Evolutionary conservation across 192 early-diverging fungal species (phyloP), one percentile per base, ranked within the genome.

Genomic region (Oehlia diaphana): DNA sequence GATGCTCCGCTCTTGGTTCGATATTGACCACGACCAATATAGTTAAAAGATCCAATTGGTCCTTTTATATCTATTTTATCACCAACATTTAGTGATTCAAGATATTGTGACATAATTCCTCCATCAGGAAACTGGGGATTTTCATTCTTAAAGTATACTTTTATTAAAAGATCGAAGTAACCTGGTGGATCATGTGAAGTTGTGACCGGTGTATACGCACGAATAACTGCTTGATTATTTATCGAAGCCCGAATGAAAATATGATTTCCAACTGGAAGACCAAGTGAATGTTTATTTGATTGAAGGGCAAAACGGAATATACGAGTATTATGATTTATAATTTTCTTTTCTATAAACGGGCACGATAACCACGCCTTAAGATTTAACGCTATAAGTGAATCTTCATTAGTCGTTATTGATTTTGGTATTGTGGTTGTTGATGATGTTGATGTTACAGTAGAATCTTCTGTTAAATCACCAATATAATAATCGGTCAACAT

Each of bases 121-220:
- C 90, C 85, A 33, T 47, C 39, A 42, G 79, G 82, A 63, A 78
- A 81, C 86, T 84, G 74, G 16, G 75, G 61, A 39, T 81, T 47
- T 9, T 50, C 58, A 12, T 82, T 77, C 2, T 80, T 81, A 61
- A 69, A 80, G 81, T 97, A 96, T 71, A 90, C 79, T 86, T 96
- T 96, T 81, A 97, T 83, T 35, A 97, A 82, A 53, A 97, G 84
- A 74, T 96, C 94, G 85, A 97, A 88, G 80, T 89, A 83, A 10
- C 91, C 94, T 49, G 82, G 83, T 35, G 49, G 53, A 19, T 82
- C 86, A 72, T 89, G 85, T 79, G 88, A 84, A 37, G 76, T 58
- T 39, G 87, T 87, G 53, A 91, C 88, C 9, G 96, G 94, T 61
- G 95, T 96, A 83, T 98, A 96, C 8, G 95, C 92, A 68, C 96